Conservation (phyloP, 108 stramenopile species). For the Parietichytrium sp. region DNA sequence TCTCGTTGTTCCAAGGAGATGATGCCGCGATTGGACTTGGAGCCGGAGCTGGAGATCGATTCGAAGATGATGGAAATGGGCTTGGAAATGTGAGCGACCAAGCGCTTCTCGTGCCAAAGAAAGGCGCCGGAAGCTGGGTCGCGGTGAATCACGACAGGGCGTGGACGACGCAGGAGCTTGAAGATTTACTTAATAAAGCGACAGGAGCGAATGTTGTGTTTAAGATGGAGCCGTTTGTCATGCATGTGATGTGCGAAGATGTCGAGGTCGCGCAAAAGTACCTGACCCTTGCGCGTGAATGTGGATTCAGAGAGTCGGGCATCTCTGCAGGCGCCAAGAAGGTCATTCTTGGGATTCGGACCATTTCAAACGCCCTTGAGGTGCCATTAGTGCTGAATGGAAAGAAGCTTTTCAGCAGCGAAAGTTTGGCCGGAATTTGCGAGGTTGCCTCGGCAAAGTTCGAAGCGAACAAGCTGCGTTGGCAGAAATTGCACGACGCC, state of each 20-base stretch:
- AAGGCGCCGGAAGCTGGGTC: background rate
- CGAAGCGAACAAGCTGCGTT: too few species aligned
- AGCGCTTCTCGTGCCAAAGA: background rate
- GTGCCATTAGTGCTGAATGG: slow-evolving; percentile 36
- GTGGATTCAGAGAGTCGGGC: slow-evolving; percentile 54
- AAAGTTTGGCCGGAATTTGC: background rate
- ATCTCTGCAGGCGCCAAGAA: slow-evolving; percentile 13
- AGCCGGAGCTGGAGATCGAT: background rate
- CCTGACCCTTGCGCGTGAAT: background rate
- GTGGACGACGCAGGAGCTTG: background rate
- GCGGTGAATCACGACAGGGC: slow-evolving; percentile 21
- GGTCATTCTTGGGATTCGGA: slow-evolving; percentile 45
- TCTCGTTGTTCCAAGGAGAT: background rate
- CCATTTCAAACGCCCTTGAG: slow-evolving; percentile 34
- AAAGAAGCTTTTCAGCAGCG: background rate
- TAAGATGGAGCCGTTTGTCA: slow-evolving; percentile 44
- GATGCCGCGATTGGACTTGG: background rate
- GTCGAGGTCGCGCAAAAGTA: slow-evolving; percentile 27
- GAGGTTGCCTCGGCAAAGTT: background rate
- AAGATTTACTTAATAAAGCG: slow-evolving; percentile 1
- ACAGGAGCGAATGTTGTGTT: background rate
- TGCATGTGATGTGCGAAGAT: slow-evolving; percentile 44
- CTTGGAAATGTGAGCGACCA: background rate
- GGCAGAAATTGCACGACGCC: too few species aligned
- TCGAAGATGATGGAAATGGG: background rate